Evolutionary conservation across 495 filamentous ascomycete genomes (phyloP).

Genomic region (Pyrenula aspistea): DNA sequence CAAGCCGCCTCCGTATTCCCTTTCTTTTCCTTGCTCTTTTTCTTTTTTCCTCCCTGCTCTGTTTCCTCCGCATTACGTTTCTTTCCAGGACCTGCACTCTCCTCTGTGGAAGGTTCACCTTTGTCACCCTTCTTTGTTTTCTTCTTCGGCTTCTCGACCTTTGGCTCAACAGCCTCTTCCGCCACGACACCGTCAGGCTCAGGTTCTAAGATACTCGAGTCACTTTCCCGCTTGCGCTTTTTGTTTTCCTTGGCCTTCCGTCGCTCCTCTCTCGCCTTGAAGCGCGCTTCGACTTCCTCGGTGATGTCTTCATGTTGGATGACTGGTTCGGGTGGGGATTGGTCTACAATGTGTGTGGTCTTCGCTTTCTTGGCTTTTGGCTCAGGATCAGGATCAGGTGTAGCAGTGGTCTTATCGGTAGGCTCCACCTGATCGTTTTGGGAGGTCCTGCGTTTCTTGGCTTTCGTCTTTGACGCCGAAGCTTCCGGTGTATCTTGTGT

Average conservation of each 20-base stretch:
- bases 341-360: neutral
- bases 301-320: constrained; percentile 23
- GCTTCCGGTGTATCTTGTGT: neutral
- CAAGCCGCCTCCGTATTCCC: neutral
- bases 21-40: neutral
- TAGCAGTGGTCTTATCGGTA: neutral
- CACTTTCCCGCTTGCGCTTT: constrained; percentile 20
- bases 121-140: neutral
- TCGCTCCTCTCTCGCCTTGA: constrained; percentile 21
- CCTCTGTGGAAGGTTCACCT: neutral
- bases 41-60: neutral
- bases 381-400: constrained; percentile 4
- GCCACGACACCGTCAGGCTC: neutral
- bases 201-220: neutral
- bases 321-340: neutral
- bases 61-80: neutral
- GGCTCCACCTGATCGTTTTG: neutral
- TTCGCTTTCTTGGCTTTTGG: constrained; percentile 14
- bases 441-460: neutral
- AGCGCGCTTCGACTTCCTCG: constrained; percentile 19
- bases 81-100: neutral
- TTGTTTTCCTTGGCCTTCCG: constrained; percentile 15
- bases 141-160: constrained; percentile 3
- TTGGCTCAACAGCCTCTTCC: neutral
- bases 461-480: neutral